These are phyloP conservation scores for Leccinum fibrillosum DNA, from an alignment of 768 basidiomycete species.

Conservation along the genomic window DNA sequence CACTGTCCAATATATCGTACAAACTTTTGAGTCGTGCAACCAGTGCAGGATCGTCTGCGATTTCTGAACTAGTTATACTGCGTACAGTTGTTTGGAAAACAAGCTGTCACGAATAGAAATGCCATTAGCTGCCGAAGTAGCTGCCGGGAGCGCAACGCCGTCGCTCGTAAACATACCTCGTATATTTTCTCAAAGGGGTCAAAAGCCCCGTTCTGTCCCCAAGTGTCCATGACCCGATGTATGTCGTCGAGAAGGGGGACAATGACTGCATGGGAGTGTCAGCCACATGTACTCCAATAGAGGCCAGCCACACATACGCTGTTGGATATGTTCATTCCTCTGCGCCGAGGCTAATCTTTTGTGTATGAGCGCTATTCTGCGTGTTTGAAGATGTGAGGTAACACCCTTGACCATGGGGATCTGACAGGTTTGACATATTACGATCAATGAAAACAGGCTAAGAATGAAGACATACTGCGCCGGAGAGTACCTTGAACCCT, in stretches of 20 bases:
- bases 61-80: conserved; percentile 62
- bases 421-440: conserved; percentile 34
- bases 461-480: conserved; percentile 52
- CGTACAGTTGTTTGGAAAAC: conserved; percentile 74
- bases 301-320: conserved; percentile 43
- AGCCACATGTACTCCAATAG: conserved; percentile 4
- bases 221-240: conserved; percentile 55
- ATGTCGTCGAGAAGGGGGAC: conserved; percentile 64
- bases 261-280: conserved; percentile 47
- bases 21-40: conserved; percentile 61
- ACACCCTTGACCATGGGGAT: conserved; percentile 76
- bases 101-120: conserved; percentile 37
- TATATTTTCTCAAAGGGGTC: conserved; percentile 73
- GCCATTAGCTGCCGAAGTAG: background rate
- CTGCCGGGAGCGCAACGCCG: background rate
- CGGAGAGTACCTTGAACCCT: conserved; percentile 77
- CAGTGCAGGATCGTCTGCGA: conserved; percentile 59
- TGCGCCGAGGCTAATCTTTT: conserved; percentile 67
- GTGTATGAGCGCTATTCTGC: conserved; percentile 62
- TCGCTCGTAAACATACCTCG: conserved; percentile 43
- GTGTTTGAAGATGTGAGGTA: conserved; percentile 64
- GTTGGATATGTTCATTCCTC: conserved; percentile 55
- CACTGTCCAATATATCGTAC: conserved; percentile 66
- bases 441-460: conserved; percentile 14
- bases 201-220: conserved; percentile 61